Base-by-base conservation (phyloP, 176 grass and related monocot species). In the Chrysopogon serrulatus region DNA sequence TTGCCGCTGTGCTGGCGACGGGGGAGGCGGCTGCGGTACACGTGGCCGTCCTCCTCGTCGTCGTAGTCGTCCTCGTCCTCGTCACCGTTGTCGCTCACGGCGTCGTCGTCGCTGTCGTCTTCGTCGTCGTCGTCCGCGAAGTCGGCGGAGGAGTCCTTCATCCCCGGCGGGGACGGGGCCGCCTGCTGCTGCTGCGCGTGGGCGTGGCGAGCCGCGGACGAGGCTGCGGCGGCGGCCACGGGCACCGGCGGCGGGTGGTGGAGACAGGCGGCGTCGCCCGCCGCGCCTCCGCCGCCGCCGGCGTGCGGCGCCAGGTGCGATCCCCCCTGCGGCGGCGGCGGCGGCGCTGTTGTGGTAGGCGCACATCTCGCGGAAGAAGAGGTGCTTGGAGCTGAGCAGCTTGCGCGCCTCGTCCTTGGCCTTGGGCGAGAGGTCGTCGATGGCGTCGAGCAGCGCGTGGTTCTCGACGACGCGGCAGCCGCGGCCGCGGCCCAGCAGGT, bases 311-410 rank as follows among this genome's bases (percentile, higher is more conserved):
- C 35, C 36, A 45, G 33, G 65, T 76, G 77, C 17, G 59, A 45
- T 2, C 71, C 81, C 3, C 63, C 30, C n/a, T n/a, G n/a, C n/a
- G n/a, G n/a, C n/a, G n/a, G n/a, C n/a, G 17, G 31, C 70, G 73
- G 70, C 48, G 74, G 70, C 73, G 30, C 79, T 69, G 82, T 98
- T 93, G 89, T 98, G 96, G 83, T 98, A 98, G 19, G 87, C 78
- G 83, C 96, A 98, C 96, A 98, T 98, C 84, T 98, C 96, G 14
- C 77, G 93, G 85, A 93, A 98, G 85, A 95, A 98, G 82, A 98
- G 91, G 88, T 95, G 96, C 79, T 98, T 98, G 65, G 96, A 98
- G 84, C 79, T 93, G 61, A 98, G 91, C 42, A 98, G 87, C 87
- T 98, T 98, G 74, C 93, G 90, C 49, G 89, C 89, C 83, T 98